Conservation (phyloP, 2,329 filamentous ascomycete species). For the Macrophomina phaseolina region DNA sequence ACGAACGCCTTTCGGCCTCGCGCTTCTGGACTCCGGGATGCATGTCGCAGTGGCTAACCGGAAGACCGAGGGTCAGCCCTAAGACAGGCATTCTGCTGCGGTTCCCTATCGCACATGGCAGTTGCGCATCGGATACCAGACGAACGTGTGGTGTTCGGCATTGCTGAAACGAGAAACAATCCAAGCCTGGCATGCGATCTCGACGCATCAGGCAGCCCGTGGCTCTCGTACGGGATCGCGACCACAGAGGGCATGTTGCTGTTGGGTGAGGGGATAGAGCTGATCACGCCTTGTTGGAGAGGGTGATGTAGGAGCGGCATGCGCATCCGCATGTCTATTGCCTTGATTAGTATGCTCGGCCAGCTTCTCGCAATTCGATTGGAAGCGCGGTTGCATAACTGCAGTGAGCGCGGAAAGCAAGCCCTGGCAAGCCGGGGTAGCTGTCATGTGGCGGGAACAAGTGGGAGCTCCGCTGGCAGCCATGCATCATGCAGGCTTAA, state of each 20-base stretch:
- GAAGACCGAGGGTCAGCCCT: conserved; percentile 7
- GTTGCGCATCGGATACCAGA: background rate
- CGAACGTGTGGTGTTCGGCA: background rate
- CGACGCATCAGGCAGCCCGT: background rate
- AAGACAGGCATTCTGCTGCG: conserved; percentile 10
- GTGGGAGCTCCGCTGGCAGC: conserved; percentile 22
- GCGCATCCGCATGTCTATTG: conserved; percentile 16
- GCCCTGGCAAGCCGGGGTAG: conserved; percentile 11
- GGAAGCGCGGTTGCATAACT: conserved; percentile 17
- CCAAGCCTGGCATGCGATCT: conserved; percentile 9
- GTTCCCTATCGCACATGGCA: background rate
- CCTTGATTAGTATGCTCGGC: conserved; percentile 6
- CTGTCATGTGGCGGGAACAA: conserved; percentile 27
- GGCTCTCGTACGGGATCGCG: background rate
- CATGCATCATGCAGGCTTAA: conserved; percentile 26
- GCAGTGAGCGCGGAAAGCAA: conserved; percentile 24
- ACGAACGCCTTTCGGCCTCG: conserved; percentile 3
- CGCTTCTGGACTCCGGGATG: conserved; percentile 3
- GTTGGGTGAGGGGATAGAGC: background rate
- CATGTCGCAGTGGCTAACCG: conserved; percentile 19
- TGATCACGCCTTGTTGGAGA: conserved; percentile 11
- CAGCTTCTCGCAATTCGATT: background rate
- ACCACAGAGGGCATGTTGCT: background rate
- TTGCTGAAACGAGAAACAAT: background rate
- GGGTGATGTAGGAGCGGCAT: conserved; percentile 23